Evolutionary conservation across 2,329 filamentous ascomycete genomes (phyloP).

Genomic region (Colletotrichum truncatum): DNA sequence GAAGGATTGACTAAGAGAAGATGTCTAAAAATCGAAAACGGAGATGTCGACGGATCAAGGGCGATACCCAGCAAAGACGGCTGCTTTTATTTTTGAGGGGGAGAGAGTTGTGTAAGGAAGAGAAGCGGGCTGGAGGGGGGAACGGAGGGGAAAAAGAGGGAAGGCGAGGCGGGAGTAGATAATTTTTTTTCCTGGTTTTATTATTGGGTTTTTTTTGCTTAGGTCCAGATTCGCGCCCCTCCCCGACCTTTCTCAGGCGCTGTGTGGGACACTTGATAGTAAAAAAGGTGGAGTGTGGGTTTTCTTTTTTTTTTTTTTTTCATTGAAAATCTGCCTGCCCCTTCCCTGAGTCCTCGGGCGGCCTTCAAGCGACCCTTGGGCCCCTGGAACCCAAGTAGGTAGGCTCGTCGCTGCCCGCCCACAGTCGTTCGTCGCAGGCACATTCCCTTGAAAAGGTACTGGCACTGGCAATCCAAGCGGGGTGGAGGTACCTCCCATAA

Average conservation of each 20-base stretch:
- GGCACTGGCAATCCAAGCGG: too few relatives aligned
- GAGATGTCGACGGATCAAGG: conserved; percentile 36
- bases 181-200: conserved; percentile 35
- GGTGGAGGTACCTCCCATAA: too few relatives aligned
- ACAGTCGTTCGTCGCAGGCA: background rate
- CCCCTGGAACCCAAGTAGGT: background rate
- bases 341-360: background rate
- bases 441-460: background rate
- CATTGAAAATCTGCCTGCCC: background rate
- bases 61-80: conserved; percentile 28
- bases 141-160: conserved; percentile 32
- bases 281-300: conserved; percentile 23
- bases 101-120: conserved; percentile 31
- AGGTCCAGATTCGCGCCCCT: conserved; percentile 27
- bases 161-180: conserved; percentile 32
- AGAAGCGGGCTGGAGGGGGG: conserved; percentile 28
- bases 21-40: conserved; percentile 34
- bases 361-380: background rate
- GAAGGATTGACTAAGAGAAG: conserved; percentile 49
- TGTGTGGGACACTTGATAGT: conserved; percentile 12
- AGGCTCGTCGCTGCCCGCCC: background rate
- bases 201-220: conserved; percentile 31
- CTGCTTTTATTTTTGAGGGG: conserved; percentile 26
- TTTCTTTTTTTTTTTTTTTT: background rate
- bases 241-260: conserved; percentile 13